Evolutionary conservation across 73 alveolate genomes (phyloP), one percentile per base, ranked within the genome.

Genomic region (Paramecium octaurelia): DNA sequence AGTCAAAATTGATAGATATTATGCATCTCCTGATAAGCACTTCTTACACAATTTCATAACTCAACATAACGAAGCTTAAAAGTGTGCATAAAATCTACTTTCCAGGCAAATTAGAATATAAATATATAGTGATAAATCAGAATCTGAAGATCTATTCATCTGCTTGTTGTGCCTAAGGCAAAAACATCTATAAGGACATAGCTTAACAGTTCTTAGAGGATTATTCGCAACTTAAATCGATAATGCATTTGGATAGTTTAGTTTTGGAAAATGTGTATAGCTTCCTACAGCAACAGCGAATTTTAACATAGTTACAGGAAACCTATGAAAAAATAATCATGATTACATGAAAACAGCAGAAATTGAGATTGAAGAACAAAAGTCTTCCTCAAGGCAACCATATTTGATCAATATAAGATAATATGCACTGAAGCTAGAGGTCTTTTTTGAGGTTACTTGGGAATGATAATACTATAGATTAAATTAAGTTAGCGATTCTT

Each of bases 241-340:
- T 73, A 89, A 89, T 50, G 38, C 77, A 14, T 89, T 44, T 16
- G 94, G 94, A 3, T 71, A 71, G 14, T 70, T 89, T 27, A 85
- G 86, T 16, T 35, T 46, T 89, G 8, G 48, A 84, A 27, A 44
- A 46, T 89, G 0, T 1, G 94, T 77, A 14, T 27, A 58, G 34
- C 18, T 70, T 14, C 94, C 92, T 24, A 43, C 54, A 35, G 94
- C 94, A 40, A 89, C 94, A 18, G 92, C 94, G 6, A 89, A 89
- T 27, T 71, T 89, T 34, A 89, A 89, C 48, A 71, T 89, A 71
- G 73, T 48, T 89, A 89, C 10, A 89, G 75, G 31, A 89, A 89
- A 50, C 94, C 94, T 27, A 85, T 89, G 6, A 89, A 71, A 71
- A 50, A 83, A 68, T 70, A 59, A 83, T 23, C 58, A 73, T 23